phyloP scores from a whole-genome alignment of 2,329 filamentous ascomycete genomes.

The Fusarium begoniae region DNA sequence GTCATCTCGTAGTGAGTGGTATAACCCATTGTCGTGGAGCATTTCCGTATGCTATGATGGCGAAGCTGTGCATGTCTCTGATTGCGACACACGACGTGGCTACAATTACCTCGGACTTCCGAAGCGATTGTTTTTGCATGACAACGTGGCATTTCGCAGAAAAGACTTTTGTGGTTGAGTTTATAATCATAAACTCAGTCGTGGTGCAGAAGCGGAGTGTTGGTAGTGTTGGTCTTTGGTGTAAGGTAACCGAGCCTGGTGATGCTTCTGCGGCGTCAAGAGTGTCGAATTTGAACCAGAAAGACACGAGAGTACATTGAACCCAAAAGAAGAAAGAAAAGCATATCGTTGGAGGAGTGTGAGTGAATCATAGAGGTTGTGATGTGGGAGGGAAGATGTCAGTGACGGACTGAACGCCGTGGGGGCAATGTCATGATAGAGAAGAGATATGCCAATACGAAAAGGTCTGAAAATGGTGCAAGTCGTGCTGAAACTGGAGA shows the following conservation, averaged over 20 bases:
- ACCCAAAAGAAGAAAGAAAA: not conserved
- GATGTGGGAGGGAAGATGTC: not conserved
- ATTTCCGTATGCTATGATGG: not conserved
- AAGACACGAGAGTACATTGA: not conserved
- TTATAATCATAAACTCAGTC: not conserved
- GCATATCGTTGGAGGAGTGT: too few species aligned
- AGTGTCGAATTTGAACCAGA: not conserved
- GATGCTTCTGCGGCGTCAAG: not conserved
- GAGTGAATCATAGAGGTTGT: conserved; percentile 1
- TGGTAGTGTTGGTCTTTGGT: not conserved
- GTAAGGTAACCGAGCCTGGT: not conserved
- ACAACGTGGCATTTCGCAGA: not conserved
- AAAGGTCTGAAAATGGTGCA: not conserved
- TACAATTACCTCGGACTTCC: not conserved
- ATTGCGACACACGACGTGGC: not conserved
- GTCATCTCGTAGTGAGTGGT: not conserved
- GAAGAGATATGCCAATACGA: not conserved
- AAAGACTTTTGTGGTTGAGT: not conserved
- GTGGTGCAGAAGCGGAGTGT: not conserved
- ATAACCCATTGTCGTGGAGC: not conserved
- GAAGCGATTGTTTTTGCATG: not conserved
- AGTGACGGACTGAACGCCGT: not conserved
- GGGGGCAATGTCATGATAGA: not conserved
- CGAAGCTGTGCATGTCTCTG: not conserved
- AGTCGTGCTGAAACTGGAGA: not conserved